Evolutionary conservation across 345 rosid species (phyloP).

Genomic region (Psidium friedrichsthalianum): DNA sequence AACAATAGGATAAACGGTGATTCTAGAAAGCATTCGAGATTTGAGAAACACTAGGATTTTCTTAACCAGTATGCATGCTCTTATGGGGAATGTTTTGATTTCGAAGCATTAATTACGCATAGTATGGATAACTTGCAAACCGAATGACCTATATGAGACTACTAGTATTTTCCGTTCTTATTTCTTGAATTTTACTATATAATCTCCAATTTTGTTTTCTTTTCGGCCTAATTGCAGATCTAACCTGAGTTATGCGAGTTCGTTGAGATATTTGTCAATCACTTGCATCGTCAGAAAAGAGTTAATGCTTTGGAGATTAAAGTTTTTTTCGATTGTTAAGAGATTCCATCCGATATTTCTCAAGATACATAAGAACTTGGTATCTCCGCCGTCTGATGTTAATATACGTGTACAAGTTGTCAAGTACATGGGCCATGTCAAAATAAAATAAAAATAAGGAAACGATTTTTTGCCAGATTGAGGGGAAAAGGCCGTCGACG

Average conservation of each 20-base stretch:
- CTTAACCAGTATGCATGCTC: not conserved
- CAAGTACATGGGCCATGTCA: not conserved
- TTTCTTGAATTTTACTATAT: not conserved
- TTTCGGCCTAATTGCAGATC: not conserved
- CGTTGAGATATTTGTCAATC: not conserved
- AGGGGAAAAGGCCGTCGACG: not conserved
- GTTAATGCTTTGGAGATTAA: not conserved
- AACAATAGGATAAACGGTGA: not conserved
- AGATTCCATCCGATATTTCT: not conserved
- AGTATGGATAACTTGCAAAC: not conserved
- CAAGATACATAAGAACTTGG: not conserved
- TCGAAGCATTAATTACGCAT: not conserved
- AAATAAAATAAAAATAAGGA: not conserved
- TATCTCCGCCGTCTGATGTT: not conserved
- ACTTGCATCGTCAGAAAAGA: not conserved
- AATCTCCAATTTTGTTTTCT: not conserved
- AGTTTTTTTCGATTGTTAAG: not conserved
- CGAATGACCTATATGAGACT: not conserved
- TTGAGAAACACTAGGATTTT: not conserved
- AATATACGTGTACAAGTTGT: not conserved
- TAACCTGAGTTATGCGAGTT: fast-evolving
- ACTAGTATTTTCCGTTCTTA: not conserved
- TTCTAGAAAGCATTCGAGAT: not conserved
- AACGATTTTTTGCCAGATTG: not conserved
- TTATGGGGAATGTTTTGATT: not conserved